phyloP scores from a whole-genome alignment of 1,139 yeast genomes.

The Taiozyma onychis region DNA sequence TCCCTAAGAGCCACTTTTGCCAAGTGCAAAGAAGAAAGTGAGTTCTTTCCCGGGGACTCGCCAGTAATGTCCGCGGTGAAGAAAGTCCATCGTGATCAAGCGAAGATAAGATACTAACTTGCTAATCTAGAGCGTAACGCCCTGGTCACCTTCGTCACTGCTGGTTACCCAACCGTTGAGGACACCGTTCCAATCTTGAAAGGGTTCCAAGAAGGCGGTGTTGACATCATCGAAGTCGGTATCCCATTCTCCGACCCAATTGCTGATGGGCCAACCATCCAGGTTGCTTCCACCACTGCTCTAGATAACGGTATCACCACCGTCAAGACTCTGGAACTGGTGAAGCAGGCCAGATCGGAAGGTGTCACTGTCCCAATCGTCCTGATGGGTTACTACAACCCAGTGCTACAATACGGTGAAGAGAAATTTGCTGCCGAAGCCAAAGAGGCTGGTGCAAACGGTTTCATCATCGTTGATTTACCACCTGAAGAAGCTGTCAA shows the following conservation, averaged over 20 bases:
- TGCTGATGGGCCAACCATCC: constrained; percentile 98
- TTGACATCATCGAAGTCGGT: constrained; percentile 90
- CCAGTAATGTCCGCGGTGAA: background rate
- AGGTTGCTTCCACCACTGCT: constrained; percentile 75
- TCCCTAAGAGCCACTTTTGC: constrained; percentile 65
- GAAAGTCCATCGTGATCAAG: background rate
- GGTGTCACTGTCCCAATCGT: constrained; percentile 89
- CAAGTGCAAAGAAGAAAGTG: constrained; percentile 55
- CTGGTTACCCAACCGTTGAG: constrained; percentile 84
- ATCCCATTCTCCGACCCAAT: constrained; percentile 98
- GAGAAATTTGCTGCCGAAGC: constrained; percentile 72
- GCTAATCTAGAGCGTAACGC: constrained; percentile 59
- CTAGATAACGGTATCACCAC: constrained; percentile 78
- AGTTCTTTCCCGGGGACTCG: background rate
- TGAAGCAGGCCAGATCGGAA: constrained; percentile 64
- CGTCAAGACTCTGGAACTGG: constrained; percentile 59
- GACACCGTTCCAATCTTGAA: constrained; percentile 83
- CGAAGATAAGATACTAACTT: background rate
- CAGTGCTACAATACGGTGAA: constrained; percentile 87
- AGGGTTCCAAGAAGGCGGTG: constrained; percentile 93
- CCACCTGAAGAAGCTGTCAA: constrained; percentile 97
- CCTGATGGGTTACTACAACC: constrained; percentile 97
- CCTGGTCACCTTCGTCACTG: constrained; percentile 86
- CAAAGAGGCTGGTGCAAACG: constrained; percentile 87
- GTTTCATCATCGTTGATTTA: constrained; percentile 88